phyloP scores from a whole-genome alignment of 2,329 filamentous ascomycete species.

The Alternaria sp. region DNA sequence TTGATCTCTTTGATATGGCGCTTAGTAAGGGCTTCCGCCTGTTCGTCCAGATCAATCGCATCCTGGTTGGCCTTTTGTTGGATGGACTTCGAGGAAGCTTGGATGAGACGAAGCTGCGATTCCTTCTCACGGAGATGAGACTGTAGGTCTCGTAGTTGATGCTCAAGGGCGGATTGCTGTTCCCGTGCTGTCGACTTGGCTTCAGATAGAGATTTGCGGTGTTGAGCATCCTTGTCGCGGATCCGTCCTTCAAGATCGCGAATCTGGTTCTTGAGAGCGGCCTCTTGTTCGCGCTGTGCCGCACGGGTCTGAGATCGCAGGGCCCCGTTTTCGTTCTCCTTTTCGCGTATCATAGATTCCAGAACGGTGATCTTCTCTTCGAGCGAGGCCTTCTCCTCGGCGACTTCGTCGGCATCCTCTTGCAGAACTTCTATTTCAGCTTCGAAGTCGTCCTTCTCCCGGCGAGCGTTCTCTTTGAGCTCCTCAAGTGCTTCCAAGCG shows the following conservation, averaged over 20 bases:
- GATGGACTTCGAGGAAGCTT: constrained; percentile 37
- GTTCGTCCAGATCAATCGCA: constrained; percentile 45
- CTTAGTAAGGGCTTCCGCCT: constrained; percentile 69
- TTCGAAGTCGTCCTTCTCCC: constrained; percentile 58
- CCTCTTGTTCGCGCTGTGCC: constrained; percentile 62
- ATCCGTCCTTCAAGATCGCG: constrained; percentile 32
- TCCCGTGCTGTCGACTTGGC: constrained; percentile 52
- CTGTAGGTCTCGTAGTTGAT: constrained; percentile 56
- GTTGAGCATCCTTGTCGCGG: constrained; percentile 39
- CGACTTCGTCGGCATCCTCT: constrained; percentile 50
- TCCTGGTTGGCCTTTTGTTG: constrained; percentile 40
- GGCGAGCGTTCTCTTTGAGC: constrained; percentile 55
- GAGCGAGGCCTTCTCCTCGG: constrained; percentile 61
- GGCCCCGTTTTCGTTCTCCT: constrained; percentile 32
- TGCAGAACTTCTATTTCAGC: constrained; percentile 61
- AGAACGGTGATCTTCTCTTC: constrained; percentile 61
- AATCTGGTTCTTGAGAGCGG: constrained; percentile 58
- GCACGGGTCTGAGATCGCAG: constrained; percentile 53
- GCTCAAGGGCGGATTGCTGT: constrained; percentile 41
- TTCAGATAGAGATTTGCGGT: constrained; percentile 36
- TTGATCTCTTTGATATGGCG: constrained; percentile 77
- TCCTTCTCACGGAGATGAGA: constrained; percentile 35
- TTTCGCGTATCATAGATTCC: constrained; percentile 47
- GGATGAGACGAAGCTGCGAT: constrained; percentile 30
- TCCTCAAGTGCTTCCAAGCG: constrained; percentile 57